phyloP scores from a whole-genome alignment of 805 yeast species.

The Kluyveromyces dobzhanskii region DNA sequence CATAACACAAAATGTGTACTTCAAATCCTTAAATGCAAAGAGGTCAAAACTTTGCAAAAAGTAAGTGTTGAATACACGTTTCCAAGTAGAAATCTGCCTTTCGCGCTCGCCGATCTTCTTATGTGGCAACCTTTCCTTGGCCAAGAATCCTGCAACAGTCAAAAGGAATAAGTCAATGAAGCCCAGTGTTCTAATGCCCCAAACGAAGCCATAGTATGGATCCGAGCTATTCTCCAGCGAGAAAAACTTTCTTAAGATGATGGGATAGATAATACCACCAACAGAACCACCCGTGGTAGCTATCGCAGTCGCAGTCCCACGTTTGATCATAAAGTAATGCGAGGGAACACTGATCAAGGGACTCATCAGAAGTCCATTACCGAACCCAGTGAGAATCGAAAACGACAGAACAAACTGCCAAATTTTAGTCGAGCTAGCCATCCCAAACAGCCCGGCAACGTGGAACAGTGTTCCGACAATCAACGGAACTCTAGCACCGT shows the following conservation, averaged over 20 bases:
- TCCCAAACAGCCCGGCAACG: constrained; percentile 42
- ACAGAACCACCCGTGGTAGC: constrained; percentile 45
- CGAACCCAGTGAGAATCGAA: constrained; percentile 46
- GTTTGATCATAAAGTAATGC: constrained; percentile 51
- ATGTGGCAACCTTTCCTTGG: constrained; percentile 40
- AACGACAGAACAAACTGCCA: constrained; percentile 57
- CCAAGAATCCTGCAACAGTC: constrained; percentile 27
- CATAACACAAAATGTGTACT: constrained; percentile 35
- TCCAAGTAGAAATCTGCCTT: constrained; percentile 29
- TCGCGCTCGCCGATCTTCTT: constrained; percentile 26
- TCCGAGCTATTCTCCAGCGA: constrained; percentile 19
- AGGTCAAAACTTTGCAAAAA: constrained; percentile 29
- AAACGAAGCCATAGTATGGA: constrained; percentile 35
- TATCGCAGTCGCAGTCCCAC: constrained; percentile 47
- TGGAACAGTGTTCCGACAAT: constrained; percentile 34
- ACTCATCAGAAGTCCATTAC: constrained; percentile 46
- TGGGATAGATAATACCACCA: constrained; percentile 43
- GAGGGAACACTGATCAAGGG: constrained; percentile 53
- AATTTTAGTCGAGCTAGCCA: constrained; percentile 41
- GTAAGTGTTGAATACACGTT: constrained; percentile 20
- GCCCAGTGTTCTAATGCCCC: constrained; percentile 49
- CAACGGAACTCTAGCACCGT: constrained; percentile 40
- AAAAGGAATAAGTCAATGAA: constrained; percentile 35
- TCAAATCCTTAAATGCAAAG: constrained; percentile 35
- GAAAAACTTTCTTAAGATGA: constrained; percentile 41